phyloP scores from a whole-genome alignment of 352 stramenopile species.

The Pythium pyrilobum region DNA sequence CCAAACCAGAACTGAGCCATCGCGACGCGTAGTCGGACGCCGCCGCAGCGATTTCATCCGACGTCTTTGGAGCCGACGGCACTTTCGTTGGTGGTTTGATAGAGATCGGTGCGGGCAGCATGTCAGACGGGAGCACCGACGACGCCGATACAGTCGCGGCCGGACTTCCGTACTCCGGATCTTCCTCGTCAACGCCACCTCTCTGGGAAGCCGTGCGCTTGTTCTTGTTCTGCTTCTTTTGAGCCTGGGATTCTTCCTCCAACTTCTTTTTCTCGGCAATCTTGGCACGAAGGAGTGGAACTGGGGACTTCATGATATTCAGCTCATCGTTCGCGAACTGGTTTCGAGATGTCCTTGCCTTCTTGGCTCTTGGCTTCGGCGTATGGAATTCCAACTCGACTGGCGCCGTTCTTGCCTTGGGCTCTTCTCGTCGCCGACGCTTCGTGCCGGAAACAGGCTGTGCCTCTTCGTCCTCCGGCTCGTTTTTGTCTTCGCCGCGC shows the following conservation, averaged over 20 bases:
- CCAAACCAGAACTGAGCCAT: conserved; percentile 33
- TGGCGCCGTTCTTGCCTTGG: background rate
- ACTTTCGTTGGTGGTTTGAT: background rate
- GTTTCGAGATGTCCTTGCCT: conserved; percentile 4
- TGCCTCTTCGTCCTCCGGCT: background rate
- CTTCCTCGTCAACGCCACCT: conserved; percentile 12
- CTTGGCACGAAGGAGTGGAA: conserved; percentile 11
- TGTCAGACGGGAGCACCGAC: background rate
- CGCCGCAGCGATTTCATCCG: conserved; percentile 1
- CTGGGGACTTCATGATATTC: conserved; percentile 23
- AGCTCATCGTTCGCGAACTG: conserved; percentile 19
- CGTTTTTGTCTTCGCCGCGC: background rate
- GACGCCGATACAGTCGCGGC: background rate
- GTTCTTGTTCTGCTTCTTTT: conserved; percentile 1
- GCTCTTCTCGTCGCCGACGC: conserved; percentile 2
- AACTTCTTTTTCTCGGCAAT: conserved; percentile 13
- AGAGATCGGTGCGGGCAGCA: background rate
- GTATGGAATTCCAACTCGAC: conserved; percentile 10
- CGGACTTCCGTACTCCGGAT: conserved; percentile 9
- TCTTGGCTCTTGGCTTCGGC: conserved; percentile 13
- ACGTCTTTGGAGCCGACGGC: background rate
- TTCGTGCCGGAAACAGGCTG: conserved; percentile 2
- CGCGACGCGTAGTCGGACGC: conserved; percentile 27
- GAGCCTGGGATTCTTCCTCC: background rate
- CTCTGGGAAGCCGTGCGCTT: conserved; percentile 8